phyloP scores from a whole-genome alignment of 164 flowering plant genomes.

The Umbilicus rupestris region DNA sequence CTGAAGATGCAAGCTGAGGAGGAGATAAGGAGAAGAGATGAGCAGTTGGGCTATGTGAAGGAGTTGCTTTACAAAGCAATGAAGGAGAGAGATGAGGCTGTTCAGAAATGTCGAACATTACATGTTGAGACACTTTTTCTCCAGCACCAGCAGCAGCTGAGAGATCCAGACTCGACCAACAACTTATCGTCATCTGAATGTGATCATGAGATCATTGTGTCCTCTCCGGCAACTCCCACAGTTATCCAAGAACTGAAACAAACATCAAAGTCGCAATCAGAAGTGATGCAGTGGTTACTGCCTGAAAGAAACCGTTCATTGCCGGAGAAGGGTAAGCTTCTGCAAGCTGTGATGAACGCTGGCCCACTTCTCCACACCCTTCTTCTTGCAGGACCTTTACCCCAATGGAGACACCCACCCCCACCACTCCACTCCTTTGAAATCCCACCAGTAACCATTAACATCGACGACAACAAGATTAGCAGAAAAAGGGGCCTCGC shows the following conservation, averaged over 20 bases:
- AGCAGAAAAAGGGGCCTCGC: background rate
- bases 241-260: too few relatives aligned
- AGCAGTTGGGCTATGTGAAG: slow-evolving; percentile 7
- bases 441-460: slow-evolving; percentile 8
- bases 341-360: slow-evolving; percentile 9
- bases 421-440: slow-evolving; percentile 7
- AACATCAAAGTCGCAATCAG: background rate
- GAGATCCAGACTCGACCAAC: too few relatives aligned
- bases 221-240: slow-evolving; percentile 6
- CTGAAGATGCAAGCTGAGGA: slow-evolving; percentile 7
- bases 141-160: background rate
- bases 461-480: slow-evolving; percentile 1
- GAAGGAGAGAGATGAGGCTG: slow-evolving; percentile 9
- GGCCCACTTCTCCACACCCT: slow-evolving; percentile 15
- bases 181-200: slow-evolving; percentile 5
- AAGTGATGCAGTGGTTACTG: background rate
- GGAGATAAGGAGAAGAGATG: slow-evolving; percentile 10
- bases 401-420: slow-evolving; percentile 12
- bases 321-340: slow-evolving; percentile 13
- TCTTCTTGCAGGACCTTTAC: slow-evolving; percentile 10
- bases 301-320: slow-evolving; percentile 1
- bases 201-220: slow-evolving; percentile 8
- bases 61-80: slow-evolving; percentile 5
- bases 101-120: slow-evolving; percentile 5
- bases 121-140: background rate